A percentile compares a stretch with the other conserved stretches of the same genome.
Evolutionary conservation across 306 rosid species (phyloP).

Genomic region (Castanopsis chinensis): DNA sequence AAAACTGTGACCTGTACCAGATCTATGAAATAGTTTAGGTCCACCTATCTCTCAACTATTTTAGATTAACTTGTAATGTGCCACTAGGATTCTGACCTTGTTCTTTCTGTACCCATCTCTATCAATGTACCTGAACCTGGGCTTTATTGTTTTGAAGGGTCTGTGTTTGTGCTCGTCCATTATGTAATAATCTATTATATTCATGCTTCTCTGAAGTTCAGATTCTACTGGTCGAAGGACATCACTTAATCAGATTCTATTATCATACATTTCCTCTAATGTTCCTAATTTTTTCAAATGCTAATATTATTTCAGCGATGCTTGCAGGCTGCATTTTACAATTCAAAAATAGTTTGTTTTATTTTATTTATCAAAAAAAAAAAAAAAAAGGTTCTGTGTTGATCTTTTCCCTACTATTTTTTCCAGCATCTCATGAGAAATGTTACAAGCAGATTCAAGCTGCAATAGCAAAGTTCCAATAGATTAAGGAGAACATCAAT

Average conservation of each 20-base stretch:
- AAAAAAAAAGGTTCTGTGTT: background rate
- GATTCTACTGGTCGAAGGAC: background rate
- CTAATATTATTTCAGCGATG: background rate
- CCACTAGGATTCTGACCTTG: background rate
- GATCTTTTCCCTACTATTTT: conserved; percentile 26
- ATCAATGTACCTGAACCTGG: background rate
- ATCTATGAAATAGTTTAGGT: background rate
- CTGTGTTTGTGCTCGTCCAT: background rate
- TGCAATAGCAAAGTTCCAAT: conserved; percentile 80
- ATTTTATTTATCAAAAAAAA: background rate
- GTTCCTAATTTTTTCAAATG: background rate
- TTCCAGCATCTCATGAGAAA: conserved; percentile 84
- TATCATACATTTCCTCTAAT: background rate
- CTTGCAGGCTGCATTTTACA: background rate
- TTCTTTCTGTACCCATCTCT: background rate
- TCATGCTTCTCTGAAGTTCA: conserved; percentile 1
- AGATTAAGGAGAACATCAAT: conserved; percentile 87
- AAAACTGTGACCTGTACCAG: background rate
- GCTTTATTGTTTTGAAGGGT: background rate
- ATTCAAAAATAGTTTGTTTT: conserved; percentile 4
- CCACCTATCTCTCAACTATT: background rate
- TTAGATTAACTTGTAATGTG: background rate
- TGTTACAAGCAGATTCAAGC: conserved; percentile 96
- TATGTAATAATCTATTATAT: background rate
- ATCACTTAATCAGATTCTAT: background rate